Conservation (phyloP, 2,329 filamentous ascomycete species). For the Tolypocladium endophyticum region DNA sequence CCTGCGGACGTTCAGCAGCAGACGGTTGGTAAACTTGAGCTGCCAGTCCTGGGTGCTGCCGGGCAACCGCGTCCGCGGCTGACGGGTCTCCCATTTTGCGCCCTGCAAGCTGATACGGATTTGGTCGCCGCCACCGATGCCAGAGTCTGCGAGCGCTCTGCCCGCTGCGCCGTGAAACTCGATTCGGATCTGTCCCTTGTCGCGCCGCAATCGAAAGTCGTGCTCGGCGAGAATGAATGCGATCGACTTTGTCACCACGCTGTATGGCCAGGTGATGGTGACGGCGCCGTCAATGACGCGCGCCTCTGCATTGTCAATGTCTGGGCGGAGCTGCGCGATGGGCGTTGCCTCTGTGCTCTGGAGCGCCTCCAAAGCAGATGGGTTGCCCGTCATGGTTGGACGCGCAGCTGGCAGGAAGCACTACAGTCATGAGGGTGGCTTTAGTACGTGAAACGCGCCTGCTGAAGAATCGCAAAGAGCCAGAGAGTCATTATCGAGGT, state of each 20-base stretch:
- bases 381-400: neutral
- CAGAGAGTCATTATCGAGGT: neutral
- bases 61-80: slow-evolving; percentile 33
- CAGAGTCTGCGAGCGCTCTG: slow-evolving; percentile 53
- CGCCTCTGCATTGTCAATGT: slow-evolving; percentile 27
- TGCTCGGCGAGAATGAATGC: slow-evolving; percentile 76
- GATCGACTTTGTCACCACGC: slow-evolving; percentile 60
- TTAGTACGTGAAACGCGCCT: neutral
- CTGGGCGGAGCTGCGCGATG: slow-evolving; percentile 45
- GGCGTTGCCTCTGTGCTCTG: slow-evolving; percentile 28
- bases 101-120: slow-evolving; percentile 60
- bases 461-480: neutral
- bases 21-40: slow-evolving; percentile 39
- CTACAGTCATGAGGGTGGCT: neutral
- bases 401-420: neutral
- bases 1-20: slow-evolving; percentile 32
- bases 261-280: slow-evolving; percentile 87
- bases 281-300: slow-evolving; percentile 58
- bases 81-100: slow-evolving; percentile 51
- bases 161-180: slow-evolving; percentile 64
- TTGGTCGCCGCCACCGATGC: slow-evolving; percentile 69
- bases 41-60: slow-evolving; percentile 48
- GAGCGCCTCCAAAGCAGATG: slow-evolving; percentile 11
- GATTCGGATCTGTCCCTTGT: slow-evolving; percentile 71
- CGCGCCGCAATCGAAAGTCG: slow-evolving; percentile 68